Evolutionary conservation across 73 alveolate genomes (phyloP).

Genomic region (Paraurostyla sp.): DNA sequence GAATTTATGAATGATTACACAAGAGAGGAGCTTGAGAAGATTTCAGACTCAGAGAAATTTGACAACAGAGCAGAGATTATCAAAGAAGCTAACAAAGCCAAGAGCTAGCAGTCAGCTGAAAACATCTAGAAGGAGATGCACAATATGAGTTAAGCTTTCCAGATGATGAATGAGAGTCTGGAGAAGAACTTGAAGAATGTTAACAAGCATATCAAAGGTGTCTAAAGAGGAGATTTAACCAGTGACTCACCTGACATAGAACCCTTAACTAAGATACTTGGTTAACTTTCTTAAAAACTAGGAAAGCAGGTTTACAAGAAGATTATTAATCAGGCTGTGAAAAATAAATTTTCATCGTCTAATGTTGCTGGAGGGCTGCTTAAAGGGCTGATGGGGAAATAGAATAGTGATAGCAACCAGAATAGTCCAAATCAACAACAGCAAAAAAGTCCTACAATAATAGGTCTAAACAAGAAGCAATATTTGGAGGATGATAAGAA

Average conservation of each 20-base stretch:
- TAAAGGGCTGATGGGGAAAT: neutral
- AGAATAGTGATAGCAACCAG: neutral
- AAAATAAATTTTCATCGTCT: slow-evolving; percentile 3
- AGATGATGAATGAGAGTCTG: slow-evolving; percentile 47
- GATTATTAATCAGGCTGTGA: slow-evolving; percentile 21
- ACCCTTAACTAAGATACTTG: neutral
- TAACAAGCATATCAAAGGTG: slow-evolving; percentile 54
- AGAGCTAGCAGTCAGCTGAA: slow-evolving; percentile 55
- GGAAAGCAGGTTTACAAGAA: slow-evolving; percentile 14
- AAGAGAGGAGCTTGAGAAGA: slow-evolving; percentile 40
- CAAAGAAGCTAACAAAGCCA: slow-evolving; percentile 50
- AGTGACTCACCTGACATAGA: slow-evolving; percentile 35
- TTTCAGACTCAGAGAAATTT: slow-evolving; percentile 32
- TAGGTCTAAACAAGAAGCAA: neutral
- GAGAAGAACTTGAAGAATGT: slow-evolving; percentile 52
- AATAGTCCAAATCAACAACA: neutral
- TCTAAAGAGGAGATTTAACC: slow-evolving; percentile 31
- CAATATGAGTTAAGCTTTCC: slow-evolving; percentile 49
- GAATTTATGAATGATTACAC: slow-evolving; percentile 28
- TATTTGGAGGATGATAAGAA: slow-evolving; percentile 29
- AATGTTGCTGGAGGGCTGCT: neutral
- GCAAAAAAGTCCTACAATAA: neutral
- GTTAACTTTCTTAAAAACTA: neutral
- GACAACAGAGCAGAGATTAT: slow-evolving; percentile 41
- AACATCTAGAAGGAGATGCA: slow-evolving; percentile 52